Percentiles rank a stretch among this genome's conserved stretches.
Evolutionary conservation across 768 basidiomycete genomes (phyloP).

Genomic region (Trametes cubensis): DNA sequence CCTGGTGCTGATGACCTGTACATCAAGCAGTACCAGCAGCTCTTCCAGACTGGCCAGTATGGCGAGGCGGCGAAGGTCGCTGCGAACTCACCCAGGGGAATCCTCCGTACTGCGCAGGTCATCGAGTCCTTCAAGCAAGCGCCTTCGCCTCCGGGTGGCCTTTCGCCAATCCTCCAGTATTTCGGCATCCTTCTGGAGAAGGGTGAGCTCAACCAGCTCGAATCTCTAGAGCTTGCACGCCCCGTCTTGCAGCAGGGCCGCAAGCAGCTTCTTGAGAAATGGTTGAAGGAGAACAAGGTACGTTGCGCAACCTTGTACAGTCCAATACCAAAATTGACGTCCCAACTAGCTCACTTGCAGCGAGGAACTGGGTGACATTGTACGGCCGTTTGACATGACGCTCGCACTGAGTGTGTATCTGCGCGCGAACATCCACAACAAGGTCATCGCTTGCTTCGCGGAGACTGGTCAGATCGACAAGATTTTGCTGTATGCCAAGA

Average conservation of each 20-base stretch:
- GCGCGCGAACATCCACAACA: slow-evolving; percentile 96
- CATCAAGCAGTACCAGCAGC: slow-evolving; percentile 88
- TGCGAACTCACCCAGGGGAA: slow-evolving; percentile 96
- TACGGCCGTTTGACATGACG: slow-evolving; percentile 93
- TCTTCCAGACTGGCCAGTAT: slow-evolving; percentile 88
- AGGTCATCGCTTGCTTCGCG: slow-evolving; percentile 98
- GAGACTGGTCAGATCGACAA: slow-evolving; percentile 99
- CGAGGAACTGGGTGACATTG: slow-evolving; percentile 97
- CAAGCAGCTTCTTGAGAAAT: slow-evolving; percentile 97
- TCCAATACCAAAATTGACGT: neutral
- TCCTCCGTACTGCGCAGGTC: slow-evolving; percentile 90
- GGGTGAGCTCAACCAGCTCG: slow-evolving; percentile 95
- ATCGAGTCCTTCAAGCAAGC: slow-evolving; percentile 98
- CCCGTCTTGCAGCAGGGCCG: slow-evolving; percentile 95
- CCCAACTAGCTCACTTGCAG: slow-evolving; percentile 87
- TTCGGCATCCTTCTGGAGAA: slow-evolving; percentile 99
- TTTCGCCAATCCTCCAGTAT: slow-evolving; percentile 97
- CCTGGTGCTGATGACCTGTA: slow-evolving; percentile 98
- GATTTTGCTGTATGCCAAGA: slow-evolving; percentile 96
- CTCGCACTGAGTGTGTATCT: slow-evolving; percentile 97
- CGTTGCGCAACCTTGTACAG: slow-evolving; percentile 16
- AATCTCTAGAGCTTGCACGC: slow-evolving; percentile 92
- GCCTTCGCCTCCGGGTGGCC: slow-evolving; percentile 84
- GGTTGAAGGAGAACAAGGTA: slow-evolving; percentile 99
- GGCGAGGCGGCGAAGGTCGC: slow-evolving; percentile 97